Percentiles rank a stretch among this genome's conserved stretches.
Conservation (phyloP, 1,284 basidiomycete genomes). For the Naganishia liquefaciens region DNA sequence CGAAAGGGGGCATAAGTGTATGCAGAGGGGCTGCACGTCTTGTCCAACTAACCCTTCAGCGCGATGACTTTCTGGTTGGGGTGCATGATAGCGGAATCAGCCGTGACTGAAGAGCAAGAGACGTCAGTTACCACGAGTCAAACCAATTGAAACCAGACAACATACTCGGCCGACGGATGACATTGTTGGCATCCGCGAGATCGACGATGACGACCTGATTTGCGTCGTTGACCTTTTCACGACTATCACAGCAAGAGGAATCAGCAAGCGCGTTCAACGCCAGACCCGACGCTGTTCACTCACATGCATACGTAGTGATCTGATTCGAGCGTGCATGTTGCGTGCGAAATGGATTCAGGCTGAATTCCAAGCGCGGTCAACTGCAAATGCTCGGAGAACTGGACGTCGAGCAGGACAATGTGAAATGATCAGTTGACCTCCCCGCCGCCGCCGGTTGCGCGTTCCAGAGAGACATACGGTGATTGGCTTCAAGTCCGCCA, state of each 20-base stretch:
- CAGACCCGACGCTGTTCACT: constrained; percentile 42
- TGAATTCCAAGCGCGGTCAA: constrained; percentile 95
- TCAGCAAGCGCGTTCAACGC: neutral
- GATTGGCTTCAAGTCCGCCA: constrained; percentile 52
- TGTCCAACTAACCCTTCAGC: constrained; percentile 70
- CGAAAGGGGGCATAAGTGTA: constrained; percentile 38
- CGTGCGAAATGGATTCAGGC: constrained; percentile 95
- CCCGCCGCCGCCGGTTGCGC: neutral
- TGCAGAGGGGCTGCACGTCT: constrained; percentile 43
- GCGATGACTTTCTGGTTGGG: constrained; percentile 96
- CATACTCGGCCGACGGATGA: constrained; percentile 82
- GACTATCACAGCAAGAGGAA: constrained; percentile 35
- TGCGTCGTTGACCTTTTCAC: constrained; percentile 61
- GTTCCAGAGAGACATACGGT: constrained; percentile 39
- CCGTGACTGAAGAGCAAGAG: constrained; percentile 62
- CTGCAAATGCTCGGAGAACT: constrained; percentile 63
- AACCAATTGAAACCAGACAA: neutral
- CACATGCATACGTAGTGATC: constrained; percentile 87
- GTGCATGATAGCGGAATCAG: constrained; percentile 99
- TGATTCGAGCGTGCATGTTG: constrained; percentile 92
- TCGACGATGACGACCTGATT: constrained; percentile 98
- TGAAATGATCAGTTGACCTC: neutral
- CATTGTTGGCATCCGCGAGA: constrained; percentile 91
- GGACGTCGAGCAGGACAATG: neutral
- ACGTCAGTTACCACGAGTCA: neutral